Conservation (phyloP, 257 asterid species). For the Petrea volubilis region DNA sequence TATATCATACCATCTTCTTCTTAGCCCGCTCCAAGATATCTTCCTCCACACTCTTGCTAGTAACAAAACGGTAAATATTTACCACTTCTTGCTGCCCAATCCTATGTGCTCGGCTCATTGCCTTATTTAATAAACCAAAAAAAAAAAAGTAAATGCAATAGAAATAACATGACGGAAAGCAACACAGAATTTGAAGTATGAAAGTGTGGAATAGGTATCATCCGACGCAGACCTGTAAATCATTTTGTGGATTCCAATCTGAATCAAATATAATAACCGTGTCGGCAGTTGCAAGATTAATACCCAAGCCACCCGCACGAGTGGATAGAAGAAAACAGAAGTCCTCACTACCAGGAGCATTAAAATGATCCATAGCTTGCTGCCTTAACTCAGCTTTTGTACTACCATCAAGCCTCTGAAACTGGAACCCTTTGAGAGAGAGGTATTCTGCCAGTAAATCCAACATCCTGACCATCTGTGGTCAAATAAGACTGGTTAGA, state of each 20-base stretch:
- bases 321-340: constrained; percentile 99
- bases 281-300: constrained; percentile 99
- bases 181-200: not conserved
- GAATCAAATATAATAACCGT: constrained; percentile 99
- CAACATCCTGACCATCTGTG: constrained; percentile 98
- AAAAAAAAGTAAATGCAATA: not conserved
- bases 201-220: constrained; percentile 14
- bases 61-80: constrained; percentile 94
- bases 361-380: constrained; percentile 99
- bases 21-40: constrained; percentile 98
- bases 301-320: constrained; percentile 99
- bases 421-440: constrained; percentile 88
- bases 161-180: not conserved
- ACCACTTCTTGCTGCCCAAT: constrained; percentile 99
- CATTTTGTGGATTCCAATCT: constrained; percentile 99
- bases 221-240: constrained; percentile 72
- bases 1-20: constrained; percentile 87
- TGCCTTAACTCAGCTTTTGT: constrained; percentile 97
- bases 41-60: constrained; percentile 99
- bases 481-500: constrained; percentile 23
- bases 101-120: constrained; percentile 99
- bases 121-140: constrained; percentile 50
- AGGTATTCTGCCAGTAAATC: constrained; percentile 95
- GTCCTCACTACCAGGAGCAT: constrained; percentile 97
- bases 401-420: constrained; percentile 98